These are phyloP conservation scores for Elsinoe perseae DNA, from an alignment of 2,329 filamentous ascomycete genomes.

Conservation along the genomic window DNA sequence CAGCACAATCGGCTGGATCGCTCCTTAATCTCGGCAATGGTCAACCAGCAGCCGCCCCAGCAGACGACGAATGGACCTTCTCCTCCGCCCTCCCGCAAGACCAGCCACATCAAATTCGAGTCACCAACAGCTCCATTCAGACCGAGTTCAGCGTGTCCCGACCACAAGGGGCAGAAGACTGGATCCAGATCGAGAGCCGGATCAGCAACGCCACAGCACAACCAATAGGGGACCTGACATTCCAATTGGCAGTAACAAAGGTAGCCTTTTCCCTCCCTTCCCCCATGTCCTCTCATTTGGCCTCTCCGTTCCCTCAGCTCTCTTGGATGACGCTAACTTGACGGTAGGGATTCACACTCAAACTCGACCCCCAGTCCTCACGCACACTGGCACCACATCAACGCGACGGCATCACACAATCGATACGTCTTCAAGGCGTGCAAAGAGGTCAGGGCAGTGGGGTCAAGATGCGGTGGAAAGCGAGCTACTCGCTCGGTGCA, in stretches of 20 bases:
- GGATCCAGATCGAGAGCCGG: conserved; percentile 64
- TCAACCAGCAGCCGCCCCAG: conserved; percentile 26
- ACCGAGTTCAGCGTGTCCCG: conserved; percentile 67
- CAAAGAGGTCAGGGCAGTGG: conserved; percentile 63
- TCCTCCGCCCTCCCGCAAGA: conserved; percentile 28
- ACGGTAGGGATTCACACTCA: conserved; percentile 66
- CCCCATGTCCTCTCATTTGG: neutral
- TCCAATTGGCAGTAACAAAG: conserved; percentile 90
- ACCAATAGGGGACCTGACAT: conserved; percentile 70
- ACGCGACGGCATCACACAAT: conserved; percentile 71
- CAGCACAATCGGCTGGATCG: conserved; percentile 16
- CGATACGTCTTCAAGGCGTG: conserved; percentile 68
- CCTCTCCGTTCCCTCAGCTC: neutral
- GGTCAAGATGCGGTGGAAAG: conserved; percentile 87
- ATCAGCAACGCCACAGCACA: conserved; percentile 75
- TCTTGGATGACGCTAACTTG: neutral
- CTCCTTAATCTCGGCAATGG: conserved; percentile 26
- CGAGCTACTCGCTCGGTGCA: conserved; percentile 64
- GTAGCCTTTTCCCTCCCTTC: conserved; percentile 39
- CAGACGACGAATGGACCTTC: conserved; percentile 21
- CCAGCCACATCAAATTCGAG: conserved; percentile 53
- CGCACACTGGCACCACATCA: conserved; percentile 64
- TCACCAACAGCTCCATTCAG: conserved; percentile 62
- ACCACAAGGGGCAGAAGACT: conserved; percentile 43
- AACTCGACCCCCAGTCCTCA: conserved; percentile 78